Conservation (phyloP, 257 asterid species). For the Capsicum rhomboideum region DNA sequence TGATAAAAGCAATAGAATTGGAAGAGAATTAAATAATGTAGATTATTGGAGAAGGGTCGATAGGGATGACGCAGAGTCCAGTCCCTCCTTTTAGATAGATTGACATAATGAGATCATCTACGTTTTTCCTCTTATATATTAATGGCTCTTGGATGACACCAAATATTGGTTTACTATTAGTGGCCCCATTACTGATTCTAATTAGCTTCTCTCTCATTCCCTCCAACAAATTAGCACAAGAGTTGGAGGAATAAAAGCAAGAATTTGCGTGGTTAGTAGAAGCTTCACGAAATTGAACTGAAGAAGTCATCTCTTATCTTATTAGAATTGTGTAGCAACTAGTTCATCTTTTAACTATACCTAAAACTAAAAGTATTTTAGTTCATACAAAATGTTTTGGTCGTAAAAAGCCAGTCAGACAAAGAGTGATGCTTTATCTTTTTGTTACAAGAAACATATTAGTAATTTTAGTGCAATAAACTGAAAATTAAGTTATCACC, state of each 20-base stretch:
- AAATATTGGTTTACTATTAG: neutral
- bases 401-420: too few relatives aligned
- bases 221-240: neutral
- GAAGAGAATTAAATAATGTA: neutral
- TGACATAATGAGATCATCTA: neutral
- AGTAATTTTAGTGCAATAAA: neutral
- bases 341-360: neutral
- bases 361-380: neutral
- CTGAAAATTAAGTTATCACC: neutral
- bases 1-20: neutral
- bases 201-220: neutral
- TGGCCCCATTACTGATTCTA: neutral
- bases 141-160: neutral
- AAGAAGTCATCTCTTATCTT: neutral
- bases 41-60: neutral
- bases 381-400: neutral
- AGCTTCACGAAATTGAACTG: neutral
- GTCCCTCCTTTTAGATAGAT: neutral
- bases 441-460: too few relatives aligned
- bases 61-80: neutral
- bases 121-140: neutral
- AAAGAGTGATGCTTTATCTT: too few relatives aligned
- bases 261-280: neutral
- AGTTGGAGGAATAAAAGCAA: neutral
- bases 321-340: neutral